Evolutionary conservation across 305 asterid species (phyloP), one percentile per base, ranked within the genome.

Genomic region (Salvia sclarea): DNA sequence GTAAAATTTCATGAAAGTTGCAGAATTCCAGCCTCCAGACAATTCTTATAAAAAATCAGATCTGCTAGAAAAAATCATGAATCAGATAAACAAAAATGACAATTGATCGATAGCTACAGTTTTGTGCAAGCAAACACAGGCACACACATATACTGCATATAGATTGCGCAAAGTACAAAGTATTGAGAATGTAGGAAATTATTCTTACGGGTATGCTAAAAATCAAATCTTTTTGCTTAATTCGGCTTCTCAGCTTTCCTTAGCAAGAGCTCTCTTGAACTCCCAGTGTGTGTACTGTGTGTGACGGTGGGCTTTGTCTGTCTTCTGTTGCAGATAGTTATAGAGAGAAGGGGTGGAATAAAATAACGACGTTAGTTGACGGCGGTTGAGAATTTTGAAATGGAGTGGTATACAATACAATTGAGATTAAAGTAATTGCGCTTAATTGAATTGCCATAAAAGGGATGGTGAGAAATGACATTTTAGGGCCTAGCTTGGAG

Each of bases 331-430:
- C 77, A 67, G 59, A 61, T 31, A 63, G 74, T 72, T 76, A 76
- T 69, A 80, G 77, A 65, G 70, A 33, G 14, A 9, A 11, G 67
- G 75, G 50, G 30, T 8, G 71, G 61, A 59, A 57, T 56, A 62
- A 64, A 64, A 50, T 74, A 71, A 80, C 85, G 82, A 70, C 85
- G 85, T 80, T 80, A 70, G 74, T 71, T 77, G 74, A 80, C 85
- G 82, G 85, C 66, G 71, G 76, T 67, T 80, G 80, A 52, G 78
- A 75, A 73, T 45, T 79, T 79, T 64, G 74, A 79, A 75, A 50
- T 73, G 61, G 60, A 13, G 76, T 50, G 67, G 52, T 37, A 52
- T 54, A 48, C 43, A 44, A 52, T 54, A 48, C 43, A 66, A 33
- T 58, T 38, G 28, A 61, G 62, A 54, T 33, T 28, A 28, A 28